Evolutionary conservation across 2,329 filamentous ascomycete genomes (phyloP).

Genomic region (Colletotrichum sp.): DNA sequence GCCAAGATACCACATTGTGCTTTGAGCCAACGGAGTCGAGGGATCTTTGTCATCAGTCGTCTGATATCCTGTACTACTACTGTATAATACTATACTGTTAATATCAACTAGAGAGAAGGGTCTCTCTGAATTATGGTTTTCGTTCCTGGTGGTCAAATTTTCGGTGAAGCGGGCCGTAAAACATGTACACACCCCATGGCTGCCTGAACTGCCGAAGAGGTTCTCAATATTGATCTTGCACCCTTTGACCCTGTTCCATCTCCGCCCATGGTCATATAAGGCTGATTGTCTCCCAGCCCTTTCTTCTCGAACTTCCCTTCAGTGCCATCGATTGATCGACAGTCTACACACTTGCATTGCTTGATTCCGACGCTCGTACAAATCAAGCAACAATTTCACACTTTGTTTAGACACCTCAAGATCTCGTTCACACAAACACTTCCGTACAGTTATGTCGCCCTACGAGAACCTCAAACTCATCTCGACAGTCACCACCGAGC

Average conservation of each 20-base stretch:
- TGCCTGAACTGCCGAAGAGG: neutral
- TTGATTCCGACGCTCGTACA: neutral
- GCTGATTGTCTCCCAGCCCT: neutral
- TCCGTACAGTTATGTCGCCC: neutral
- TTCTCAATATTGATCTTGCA: neutral
- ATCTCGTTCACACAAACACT: neutral
- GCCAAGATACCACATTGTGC: neutral
- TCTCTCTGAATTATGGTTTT: neutral
- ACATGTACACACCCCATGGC: neutral
- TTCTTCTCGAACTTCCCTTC: neutral
- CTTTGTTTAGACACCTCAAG: neutral
- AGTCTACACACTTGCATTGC: neutral
- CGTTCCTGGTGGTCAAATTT: neutral
- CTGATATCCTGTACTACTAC: slow-evolving; percentile 20
- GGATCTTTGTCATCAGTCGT: slow-evolving; percentile 1
- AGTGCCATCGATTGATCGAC: neutral
- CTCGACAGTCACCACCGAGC: neutral
- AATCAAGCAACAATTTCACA: neutral
- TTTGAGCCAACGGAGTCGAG: slow-evolving; percentile 4
- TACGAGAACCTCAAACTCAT: neutral
- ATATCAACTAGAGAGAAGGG: neutral
- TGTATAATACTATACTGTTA: slow-evolving; percentile 13
- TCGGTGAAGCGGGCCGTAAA: neutral
- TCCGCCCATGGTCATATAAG: neutral
- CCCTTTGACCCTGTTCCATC: neutral